phyloP scores from a whole-genome alignment of 2,329 filamentous ascomycete species.

The Orbilia brochopaga region DNA sequence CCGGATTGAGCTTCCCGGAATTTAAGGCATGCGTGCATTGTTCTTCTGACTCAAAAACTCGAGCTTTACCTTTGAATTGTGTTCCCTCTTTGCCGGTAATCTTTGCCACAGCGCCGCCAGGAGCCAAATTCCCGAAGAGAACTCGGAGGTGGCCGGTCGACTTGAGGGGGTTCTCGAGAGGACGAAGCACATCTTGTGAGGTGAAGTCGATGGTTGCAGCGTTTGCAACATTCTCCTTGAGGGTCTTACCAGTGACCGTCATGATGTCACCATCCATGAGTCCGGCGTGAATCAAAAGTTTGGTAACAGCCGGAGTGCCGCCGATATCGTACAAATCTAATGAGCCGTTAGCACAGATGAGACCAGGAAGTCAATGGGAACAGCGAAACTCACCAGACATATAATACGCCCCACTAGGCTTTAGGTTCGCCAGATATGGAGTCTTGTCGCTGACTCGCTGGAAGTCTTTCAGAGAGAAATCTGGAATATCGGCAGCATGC shows the following conservation, averaged over 20 bases:
- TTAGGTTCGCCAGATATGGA: slow-evolving; percentile 83
- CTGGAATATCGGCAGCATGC: slow-evolving; percentile 75
- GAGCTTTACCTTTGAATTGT: slow-evolving; percentile 77
- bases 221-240: slow-evolving; percentile 78
- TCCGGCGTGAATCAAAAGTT: slow-evolving; percentile 76
- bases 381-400: slow-evolving; percentile 63
- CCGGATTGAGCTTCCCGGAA: slow-evolving; percentile 71
- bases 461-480: slow-evolving; percentile 79
- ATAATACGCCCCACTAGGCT: slow-evolving; percentile 80
- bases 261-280: slow-evolving; percentile 78
- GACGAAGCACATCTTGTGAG: slow-evolving; percentile 79
- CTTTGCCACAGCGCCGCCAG: slow-evolving; percentile 88
- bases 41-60: slow-evolving; percentile 85
- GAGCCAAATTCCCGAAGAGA: slow-evolving; percentile 83
- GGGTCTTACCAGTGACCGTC: slow-evolving; percentile 82
- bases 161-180: slow-evolving; percentile 84
- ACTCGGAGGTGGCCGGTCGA: slow-evolving; percentile 85
- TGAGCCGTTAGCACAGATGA: background rate
- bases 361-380: background rate
- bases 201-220: slow-evolving; percentile 72
- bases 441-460: slow-evolving; percentile 81
- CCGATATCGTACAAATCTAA: slow-evolving; percentile 83
- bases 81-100: slow-evolving; percentile 95
- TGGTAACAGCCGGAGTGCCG: slow-evolving; percentile 83
- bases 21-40: slow-evolving; percentile 77